Base-by-base conservation (phyloP, 2,329 filamentous ascomycete genomes). In the Venturia pyrina region DNA sequence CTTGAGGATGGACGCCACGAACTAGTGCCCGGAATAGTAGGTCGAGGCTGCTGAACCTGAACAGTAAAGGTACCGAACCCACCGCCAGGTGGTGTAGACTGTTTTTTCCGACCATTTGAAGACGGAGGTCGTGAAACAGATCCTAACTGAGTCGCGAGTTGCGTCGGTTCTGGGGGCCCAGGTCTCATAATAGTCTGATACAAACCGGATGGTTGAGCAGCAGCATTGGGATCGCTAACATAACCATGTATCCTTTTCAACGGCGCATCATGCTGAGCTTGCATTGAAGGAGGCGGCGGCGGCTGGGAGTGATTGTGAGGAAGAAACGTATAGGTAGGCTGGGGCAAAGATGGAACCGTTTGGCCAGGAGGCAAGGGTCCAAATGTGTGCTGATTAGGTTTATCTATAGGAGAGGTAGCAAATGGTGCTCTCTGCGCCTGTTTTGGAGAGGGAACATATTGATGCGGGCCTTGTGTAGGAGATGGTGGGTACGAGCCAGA, bases 111-210 rank as follows among this genome's bases (percentile, higher is more conserved):
- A 15, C 53, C 53, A 46, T 28, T 40, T 32, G 48, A 41, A 32
- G 56, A 34, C 40, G 2, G 57, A 40, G 43, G 37, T 3, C 21
- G 43, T 19, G 41, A 24, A 44, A 64, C 8, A 56, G 41, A 10
- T 21, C 34, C 62, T 40, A 5, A 3, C 5, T 64, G 62, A 34
- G 19, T 24, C n/a, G 13, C n/a, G 13, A 44, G 8, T 37, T 37
- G 41, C n/a, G 48, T 41, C 44, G 44, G 13, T 46, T 44, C 44
- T 1, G 46, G n/a, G 24, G 53, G 48, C 21, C 40, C 56, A 24
- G 46, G 64, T 46, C 53, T 62, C 64, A 66, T 62, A 15, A 66
- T 66, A 6, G 46, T 62, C 37, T 65, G 63, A 34, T 65, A 65
- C 24, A 50, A 44, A 21, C 53, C 53, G 1, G 53, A 59, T 41